These are phyloP conservation scores for Malbranchea cinnamomea DNA, from an alignment of 2,329 filamentous ascomycete genomes.

Conservation along the genomic window DNA sequence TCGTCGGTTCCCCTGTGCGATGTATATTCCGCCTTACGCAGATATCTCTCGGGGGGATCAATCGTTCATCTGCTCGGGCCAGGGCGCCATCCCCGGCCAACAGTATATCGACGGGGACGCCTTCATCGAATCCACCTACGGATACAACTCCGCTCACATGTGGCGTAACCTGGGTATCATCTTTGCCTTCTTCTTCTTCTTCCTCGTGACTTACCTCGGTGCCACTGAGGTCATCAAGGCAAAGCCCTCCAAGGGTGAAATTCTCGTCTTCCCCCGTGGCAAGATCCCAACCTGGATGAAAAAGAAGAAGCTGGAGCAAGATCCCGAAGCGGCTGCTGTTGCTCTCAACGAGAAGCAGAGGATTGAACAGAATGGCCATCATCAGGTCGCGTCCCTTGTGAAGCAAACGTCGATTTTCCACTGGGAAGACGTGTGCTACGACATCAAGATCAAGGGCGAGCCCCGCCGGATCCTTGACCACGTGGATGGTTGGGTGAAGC, in stretches of 20 bases:
- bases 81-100: slow-evolving; percentile 43
- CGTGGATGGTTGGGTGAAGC: slow-evolving; percentile 87
- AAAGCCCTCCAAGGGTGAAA: slow-evolving; percentile 62
- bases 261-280: slow-evolving; percentile 60
- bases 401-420: slow-evolving; percentile 52
- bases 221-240: slow-evolving; percentile 46
- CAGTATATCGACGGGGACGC: slow-evolving; percentile 41
- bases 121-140: slow-evolving; percentile 41
- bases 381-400: slow-evolving; percentile 16
- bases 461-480: slow-evolving; percentile 63
- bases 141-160: slow-evolving; percentile 43
- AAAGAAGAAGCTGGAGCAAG: slow-evolving; percentile 5
- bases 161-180: slow-evolving; percentile 62
- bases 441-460: slow-evolving; percentile 66
- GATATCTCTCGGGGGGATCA: slow-evolving; percentile 11
- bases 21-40: slow-evolving; percentile 28
- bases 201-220: slow-evolving; percentile 8
- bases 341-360: slow-evolving; percentile 7
- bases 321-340: slow-evolving; percentile 7
- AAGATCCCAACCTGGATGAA: slow-evolving; percentile 21
- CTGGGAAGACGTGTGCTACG: slow-evolving; percentile 73
- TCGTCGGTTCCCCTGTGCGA: slow-evolving; percentile 42
- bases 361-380: slow-evolving; percentile 17
- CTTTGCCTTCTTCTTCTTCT: slow-evolving; percentile 41
- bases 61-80: slow-evolving; percentile 38